Percentiles rank a stretch among this genome's conserved stretches.
Evolutionary conservation across 2,329 filamentous ascomycete species (phyloP).

Genomic region (Fusarium stilboides): DNA sequence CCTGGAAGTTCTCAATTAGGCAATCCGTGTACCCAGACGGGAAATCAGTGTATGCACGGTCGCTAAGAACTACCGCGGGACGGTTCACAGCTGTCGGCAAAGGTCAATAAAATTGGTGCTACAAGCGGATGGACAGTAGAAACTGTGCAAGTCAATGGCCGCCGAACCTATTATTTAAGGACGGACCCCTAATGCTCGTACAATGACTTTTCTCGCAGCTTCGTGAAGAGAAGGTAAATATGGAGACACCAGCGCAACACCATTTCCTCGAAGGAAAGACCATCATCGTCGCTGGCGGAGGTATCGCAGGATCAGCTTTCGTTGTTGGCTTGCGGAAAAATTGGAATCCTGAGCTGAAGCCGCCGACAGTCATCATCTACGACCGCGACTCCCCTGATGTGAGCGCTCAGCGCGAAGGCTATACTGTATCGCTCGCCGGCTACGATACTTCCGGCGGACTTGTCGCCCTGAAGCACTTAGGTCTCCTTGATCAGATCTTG

Average conservation of each 20-base stretch:
- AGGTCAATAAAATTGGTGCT: not conserved
- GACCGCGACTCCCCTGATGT: conserved; percentile 58
- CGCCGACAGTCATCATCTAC: conserved; percentile 58
- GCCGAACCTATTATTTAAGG: not conserved
- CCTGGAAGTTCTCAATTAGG: conserved; percentile 30
- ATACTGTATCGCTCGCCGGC: conserved; percentile 59
- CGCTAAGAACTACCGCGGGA: conserved; percentile 8
- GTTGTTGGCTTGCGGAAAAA: conserved; percentile 57
- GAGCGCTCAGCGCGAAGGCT: conserved; percentile 54
- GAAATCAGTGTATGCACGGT: conserved; percentile 48
- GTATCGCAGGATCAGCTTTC: conserved; percentile 62
- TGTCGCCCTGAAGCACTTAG: conserved; percentile 57
- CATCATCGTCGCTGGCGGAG: conserved; percentile 61
- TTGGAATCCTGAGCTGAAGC: conserved; percentile 52
- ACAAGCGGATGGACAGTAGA: not conserved
- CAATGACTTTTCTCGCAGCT: not conserved
- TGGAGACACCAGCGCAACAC: conserved; percentile 41
- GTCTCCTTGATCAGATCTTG: conserved; percentile 55
- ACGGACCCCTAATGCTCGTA: not conserved
- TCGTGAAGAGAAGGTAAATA: not conserved
- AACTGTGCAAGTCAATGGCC: not conserved
- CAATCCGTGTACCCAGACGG: conserved; percentile 45
- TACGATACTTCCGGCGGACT: conserved; percentile 55
- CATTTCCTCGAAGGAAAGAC: conserved; percentile 58
- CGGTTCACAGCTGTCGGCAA: not conserved